phyloP scores from a whole-genome alignment of 23 red algal genomes.

The Gracilariopsis chorda region DNA sequence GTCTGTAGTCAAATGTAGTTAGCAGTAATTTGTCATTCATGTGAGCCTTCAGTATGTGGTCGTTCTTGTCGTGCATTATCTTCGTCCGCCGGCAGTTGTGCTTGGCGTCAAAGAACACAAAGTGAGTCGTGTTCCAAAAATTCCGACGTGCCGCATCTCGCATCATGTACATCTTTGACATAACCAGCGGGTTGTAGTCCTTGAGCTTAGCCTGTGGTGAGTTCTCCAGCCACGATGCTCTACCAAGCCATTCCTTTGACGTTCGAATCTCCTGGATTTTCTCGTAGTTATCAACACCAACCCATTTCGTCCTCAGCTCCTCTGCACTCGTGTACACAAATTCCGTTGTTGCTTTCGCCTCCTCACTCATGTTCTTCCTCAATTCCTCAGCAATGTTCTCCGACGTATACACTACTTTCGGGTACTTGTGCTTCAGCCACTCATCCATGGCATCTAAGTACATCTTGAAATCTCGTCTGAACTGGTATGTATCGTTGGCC shows the following conservation, averaged over 20 bases:
- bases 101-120: constrained; percentile 69
- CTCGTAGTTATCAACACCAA: constrained; percentile 62
- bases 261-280: constrained; percentile 36
- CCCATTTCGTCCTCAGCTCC: constrained; percentile 52
- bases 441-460: constrained; percentile 55
- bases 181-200: constrained; percentile 73
- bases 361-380: constrained; percentile 29
- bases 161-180: constrained; percentile 79
- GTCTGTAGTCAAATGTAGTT: constrained; percentile 71
- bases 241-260: constrained; percentile 28
- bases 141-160: constrained; percentile 53
- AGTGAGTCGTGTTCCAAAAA: constrained; percentile 51
- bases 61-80: constrained; percentile 43
- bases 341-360: constrained; percentile 33
- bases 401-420: constrained; percentile 63
- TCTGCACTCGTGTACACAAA: constrained; percentile 37
- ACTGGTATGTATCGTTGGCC: constrained; percentile 36
- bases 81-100: constrained; percentile 48
- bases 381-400: constrained; percentile 36
- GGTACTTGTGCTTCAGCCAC: constrained; percentile 54
- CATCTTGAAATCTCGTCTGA: constrained; percentile 60
- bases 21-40: constrained; percentile 59
- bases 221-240: constrained; percentile 61
- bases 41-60: constrained; percentile 64
- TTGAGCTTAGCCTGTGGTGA: constrained; percentile 49